Base-by-base conservation (phyloP, 768 basidiomycete genomes). In the Suillus brevipes region DNA sequence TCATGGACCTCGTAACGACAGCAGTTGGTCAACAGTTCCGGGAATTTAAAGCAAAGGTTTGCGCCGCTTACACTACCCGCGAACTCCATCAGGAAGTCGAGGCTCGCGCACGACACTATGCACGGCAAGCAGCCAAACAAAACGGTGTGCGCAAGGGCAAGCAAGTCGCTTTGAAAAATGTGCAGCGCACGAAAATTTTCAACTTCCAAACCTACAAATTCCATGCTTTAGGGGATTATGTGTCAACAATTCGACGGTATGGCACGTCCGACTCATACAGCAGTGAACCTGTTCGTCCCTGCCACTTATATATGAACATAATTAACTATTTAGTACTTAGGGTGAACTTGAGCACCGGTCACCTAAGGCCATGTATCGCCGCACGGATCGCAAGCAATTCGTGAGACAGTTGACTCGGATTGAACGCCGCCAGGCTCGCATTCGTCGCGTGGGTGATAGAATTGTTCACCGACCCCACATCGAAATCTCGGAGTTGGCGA, bases 251-350 rank as follows among this genome's bases (percentile, higher is more conserved):
- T 20, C 34, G 18, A 0, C 25, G 37, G 4, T 70, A 68, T 66
- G 78, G 81, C 1, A 76, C 77, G 12, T 75, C 75, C 2, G 78
- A 81, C 56, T 67, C 64, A 7, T 81, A 77, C 65, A 74, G 77
- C 0, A 81, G 78, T 1, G 71, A 78, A 55, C 42, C 42, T 1
- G 42, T 43, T 1, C 6, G 0, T 20, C 5, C 80, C n/a, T 62
- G 25, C 16, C 6, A 1, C 6, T 42, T 2, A 16, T 16, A 6
- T 42, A 16, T 1, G 6, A 6, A 42, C 16, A 6, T 42, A 8
- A 20, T 16, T 43, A 8, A 43, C 20, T 43, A 3, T 28, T 28
- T 28, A 28, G 28, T 62, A 0, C 1, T 4, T 36, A 66, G 60
- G 68, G 68, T 8, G 68, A 69, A 36, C 61, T 69, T 7, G 49